Evolutionary conservation across 2,329 filamentous ascomycete genomes (phyloP), one percentile per base, ranked within the genome.

Genomic region (Knufia petricola): DNA sequence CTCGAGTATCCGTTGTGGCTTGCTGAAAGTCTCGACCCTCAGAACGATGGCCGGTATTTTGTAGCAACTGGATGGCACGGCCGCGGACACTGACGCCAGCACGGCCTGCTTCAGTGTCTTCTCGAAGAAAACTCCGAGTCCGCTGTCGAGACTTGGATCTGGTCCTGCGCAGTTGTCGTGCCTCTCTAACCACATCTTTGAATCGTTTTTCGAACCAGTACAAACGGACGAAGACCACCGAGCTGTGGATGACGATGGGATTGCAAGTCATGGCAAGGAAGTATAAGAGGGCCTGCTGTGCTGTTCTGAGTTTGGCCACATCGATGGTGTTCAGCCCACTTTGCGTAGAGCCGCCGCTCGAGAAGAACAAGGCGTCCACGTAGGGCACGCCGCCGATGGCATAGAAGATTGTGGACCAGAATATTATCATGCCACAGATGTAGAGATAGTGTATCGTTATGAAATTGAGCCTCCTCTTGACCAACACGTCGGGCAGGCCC

Each of bases 161-260:
- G 70, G 66, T 84, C 47, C 76, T 74, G 47, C 89, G 79, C 46
- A 82, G 71, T 37, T 69, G 73, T 48, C 80, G 78, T 1, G 85
- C 81, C 58, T 94, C 85, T 28, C 75, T 75, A 12, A 85, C 88
- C 55, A 95, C 78, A 59, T 85, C 76, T 62, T 94, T 85, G 63
- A 98, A 96, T 6, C 89, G 80, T 66, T 94, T 95, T 67, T 98
- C 89, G 63, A 98, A 98, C 90, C 90, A 98, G 67, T 95, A 95
- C 1, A 98, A 73, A 21, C 92, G 84, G 12, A 96, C 75, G 58
- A 95, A 90, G 6, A 98, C 92, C 38, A 98, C 87, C 38, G 79
- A 84, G 1, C 85, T 79, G 61, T 94, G 81, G 59, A 95, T 82
- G 40, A 85, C 82, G 52, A 95, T 92, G 0, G 88, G 88, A 44